Evolutionary conservation across 331 rosid genomes (phyloP).

Genomic region (Quercus tomentella): DNA sequence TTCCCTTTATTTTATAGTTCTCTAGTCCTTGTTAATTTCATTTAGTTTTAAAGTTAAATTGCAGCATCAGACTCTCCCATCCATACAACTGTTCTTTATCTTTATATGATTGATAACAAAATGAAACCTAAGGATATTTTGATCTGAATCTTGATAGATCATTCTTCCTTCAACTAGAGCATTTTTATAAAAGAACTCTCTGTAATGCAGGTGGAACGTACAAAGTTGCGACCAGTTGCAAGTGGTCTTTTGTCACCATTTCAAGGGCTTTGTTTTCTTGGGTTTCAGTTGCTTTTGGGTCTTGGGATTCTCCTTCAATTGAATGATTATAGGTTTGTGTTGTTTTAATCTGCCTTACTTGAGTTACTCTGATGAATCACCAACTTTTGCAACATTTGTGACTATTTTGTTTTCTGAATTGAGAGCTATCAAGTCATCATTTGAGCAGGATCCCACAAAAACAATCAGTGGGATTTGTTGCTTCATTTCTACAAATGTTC

Average conservation of each 20-base stretch:
- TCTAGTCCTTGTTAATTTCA: neutral
- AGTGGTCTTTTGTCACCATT: slow-evolving; percentile 84
- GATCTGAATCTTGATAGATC: neutral
- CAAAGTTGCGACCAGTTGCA: slow-evolving; percentile 84
- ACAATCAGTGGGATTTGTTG: neutral
- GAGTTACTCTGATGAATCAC: neutral
- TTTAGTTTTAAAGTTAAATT: neutral
- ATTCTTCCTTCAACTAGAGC: slow-evolving; percentile 9
- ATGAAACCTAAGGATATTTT: neutral
- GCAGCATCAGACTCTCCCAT: neutral
- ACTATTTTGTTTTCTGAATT: neutral
- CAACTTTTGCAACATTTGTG: neutral
- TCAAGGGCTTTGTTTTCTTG: slow-evolving; percentile 83
- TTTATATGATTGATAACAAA: neutral
- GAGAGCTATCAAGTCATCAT: neutral
- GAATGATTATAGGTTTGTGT: slow-evolving; percentile 72
- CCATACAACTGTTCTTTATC: neutral
- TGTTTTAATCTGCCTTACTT: neutral
- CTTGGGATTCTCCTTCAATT: slow-evolving; percentile 84
- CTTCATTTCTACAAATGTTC: neutral
- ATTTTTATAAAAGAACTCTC: slow-evolving; percentile 3
- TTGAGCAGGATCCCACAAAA: neutral
- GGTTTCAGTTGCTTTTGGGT: slow-evolving; percentile 81
- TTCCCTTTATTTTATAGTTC: neutral
- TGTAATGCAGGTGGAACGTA: slow-evolving; percentile 79